Conservation (phyloP, 345 rosid genomes). For the Geranium rotundifolium region DNA sequence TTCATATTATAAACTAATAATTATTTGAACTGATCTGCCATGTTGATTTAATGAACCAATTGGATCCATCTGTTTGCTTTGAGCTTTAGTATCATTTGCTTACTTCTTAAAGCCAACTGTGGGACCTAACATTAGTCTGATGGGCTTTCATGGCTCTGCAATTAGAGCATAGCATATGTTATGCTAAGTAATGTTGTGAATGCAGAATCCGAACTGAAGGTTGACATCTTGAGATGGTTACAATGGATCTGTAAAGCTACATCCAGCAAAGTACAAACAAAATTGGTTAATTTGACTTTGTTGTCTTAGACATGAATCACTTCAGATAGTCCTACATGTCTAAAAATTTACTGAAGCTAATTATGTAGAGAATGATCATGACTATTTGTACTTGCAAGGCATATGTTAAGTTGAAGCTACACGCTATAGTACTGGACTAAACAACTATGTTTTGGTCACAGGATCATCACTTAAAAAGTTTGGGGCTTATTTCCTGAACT, state of each 20-base stretch:
- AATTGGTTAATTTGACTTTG: background rate
- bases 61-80: background rate
- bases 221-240: background rate
- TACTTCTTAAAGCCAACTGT: background rate
- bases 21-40: background rate
- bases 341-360: background rate
- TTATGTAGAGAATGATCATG: background rate
- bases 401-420: background rate
- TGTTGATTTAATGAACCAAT: background rate
- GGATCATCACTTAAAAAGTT: background rate
- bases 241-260: background rate
- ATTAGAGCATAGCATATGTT: background rate
- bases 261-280: background rate
- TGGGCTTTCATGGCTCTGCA: background rate
- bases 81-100: background rate
- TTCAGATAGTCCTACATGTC: background rate
- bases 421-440: constrained; percentile 24
- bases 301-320: background rate
- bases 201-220: background rate
- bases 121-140: background rate
- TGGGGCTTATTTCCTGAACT: no score
- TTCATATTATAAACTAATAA: background rate
- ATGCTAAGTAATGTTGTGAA: background rate
- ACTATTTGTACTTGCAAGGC: background rate
- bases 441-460: constrained; percentile 12